Percentiles rank a stretch among this genome's conserved stretches.
Evolutionary conservation across 148 eudicot genomes (phyloP).

Genomic region (Cornus controversa): DNA sequence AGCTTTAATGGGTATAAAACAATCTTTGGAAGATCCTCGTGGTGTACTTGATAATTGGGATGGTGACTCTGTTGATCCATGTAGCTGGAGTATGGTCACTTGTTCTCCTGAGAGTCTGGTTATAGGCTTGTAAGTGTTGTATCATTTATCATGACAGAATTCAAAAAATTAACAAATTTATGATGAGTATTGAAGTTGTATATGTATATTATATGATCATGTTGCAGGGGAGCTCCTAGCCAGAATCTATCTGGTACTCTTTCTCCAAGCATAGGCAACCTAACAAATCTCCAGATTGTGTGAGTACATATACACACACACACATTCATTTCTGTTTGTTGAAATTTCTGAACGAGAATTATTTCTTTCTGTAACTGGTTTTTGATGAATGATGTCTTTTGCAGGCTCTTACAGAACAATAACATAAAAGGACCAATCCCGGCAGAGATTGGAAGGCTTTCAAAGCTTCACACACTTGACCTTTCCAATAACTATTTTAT

Average conservation of each 20-base stretch:
- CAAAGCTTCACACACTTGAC: constrained; percentile 68
- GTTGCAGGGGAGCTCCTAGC: constrained; percentile 64
- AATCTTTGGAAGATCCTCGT: constrained; percentile 33
- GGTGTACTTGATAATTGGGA: constrained; percentile 57
- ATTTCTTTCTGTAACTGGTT: not conserved
- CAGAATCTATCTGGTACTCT: constrained; percentile 66
- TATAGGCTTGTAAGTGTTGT: constrained; percentile 53
- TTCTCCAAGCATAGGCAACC: constrained; percentile 73
- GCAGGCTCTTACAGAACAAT: constrained; percentile 67
- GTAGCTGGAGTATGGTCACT: constrained; percentile 83
- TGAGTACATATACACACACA: constrained; percentile 25
- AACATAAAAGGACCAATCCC: constrained; percentile 66
- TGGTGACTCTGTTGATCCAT: constrained; percentile 59
- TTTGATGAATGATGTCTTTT: not conserved
- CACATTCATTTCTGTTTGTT: not conserved
- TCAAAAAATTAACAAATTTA: not conserved
- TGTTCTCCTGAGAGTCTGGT: constrained; percentile 63
- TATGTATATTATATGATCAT: constrained; percentile 5
- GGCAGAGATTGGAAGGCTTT: constrained; percentile 50
- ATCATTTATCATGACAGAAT: not conserved
- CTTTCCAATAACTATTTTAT: constrained; percentile 61
- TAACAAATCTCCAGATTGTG: constrained; percentile 69
- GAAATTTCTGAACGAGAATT: not conserved
- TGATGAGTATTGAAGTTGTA: not conserved
- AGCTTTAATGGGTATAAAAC: constrained; percentile 51